Conservation (phyloP, 345 rosid species). For the Eucalyptus marginata region DNA sequence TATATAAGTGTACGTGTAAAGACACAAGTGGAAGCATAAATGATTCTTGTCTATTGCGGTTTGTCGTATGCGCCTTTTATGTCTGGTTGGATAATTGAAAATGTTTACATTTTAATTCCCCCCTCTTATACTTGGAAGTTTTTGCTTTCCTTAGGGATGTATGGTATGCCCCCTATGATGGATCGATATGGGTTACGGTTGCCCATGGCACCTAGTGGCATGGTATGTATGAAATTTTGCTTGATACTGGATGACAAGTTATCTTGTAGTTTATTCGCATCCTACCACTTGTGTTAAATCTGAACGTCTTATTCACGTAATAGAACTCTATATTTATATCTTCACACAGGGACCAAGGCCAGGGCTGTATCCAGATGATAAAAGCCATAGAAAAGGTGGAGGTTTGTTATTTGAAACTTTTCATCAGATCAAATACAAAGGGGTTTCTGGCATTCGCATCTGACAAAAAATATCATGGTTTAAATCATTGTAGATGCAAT, state of each 20-base stretch:
- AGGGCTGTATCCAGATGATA: slow-evolving; percentile 73
- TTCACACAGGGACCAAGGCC: slow-evolving; percentile 75
- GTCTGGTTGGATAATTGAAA: background rate
- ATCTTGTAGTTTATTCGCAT: background rate
- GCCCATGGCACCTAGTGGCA: slow-evolving; percentile 71
- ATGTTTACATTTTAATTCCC: background rate
- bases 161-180: slow-evolving; percentile 81
- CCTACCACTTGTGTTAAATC: background rate
- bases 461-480: background rate
- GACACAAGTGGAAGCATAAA: background rate
- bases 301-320: background rate
- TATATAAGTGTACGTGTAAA: background rate
- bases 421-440: background rate
- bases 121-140: background rate
- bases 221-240: slow-evolving; percentile 43
- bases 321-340: background rate
- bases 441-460: background rate
- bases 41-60: background rate
- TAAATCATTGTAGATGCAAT: slow-evolving; percentile 49
- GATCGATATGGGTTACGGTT: slow-evolving; percentile 83
- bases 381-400: slow-evolving; percentile 50
- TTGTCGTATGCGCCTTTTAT: background rate
- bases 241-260: background rate
- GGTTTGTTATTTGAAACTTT: slow-evolving; percentile 7
- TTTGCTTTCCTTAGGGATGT: slow-evolving; percentile 28